phyloP scores from a whole-genome alignment of 352 stramenopile genomes.

The Phytophthora cactorum region DNA sequence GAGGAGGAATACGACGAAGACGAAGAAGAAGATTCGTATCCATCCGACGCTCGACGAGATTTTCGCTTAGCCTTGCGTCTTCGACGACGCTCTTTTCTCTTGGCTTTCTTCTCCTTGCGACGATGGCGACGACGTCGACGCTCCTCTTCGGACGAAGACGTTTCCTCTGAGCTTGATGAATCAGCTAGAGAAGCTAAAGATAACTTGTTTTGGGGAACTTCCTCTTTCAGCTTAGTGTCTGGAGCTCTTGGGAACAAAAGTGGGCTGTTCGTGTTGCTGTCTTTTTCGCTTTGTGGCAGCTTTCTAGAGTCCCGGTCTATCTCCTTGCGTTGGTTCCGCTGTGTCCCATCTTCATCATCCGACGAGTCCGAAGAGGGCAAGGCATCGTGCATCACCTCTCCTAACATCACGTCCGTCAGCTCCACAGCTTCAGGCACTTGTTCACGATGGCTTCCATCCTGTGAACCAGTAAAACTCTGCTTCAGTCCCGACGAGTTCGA shows the following conservation, averaged over 20 bases:
- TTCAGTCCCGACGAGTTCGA: slow-evolving; percentile 10
- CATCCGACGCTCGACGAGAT: slow-evolving; percentile 20
- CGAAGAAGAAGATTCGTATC: slow-evolving; percentile 32
- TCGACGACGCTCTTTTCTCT: slow-evolving; percentile 32
- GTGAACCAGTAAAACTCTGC: slow-evolving; percentile 6
- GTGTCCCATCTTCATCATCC: slow-evolving; percentile 5
- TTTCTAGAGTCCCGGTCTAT: slow-evolving; percentile 21
- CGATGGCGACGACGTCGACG: slow-evolving; percentile 23
- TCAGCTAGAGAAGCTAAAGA: slow-evolving; percentile 2
- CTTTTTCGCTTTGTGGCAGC: slow-evolving; percentile 12
- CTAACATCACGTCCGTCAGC: slow-evolving; percentile 5
- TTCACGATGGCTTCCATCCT: neutral
- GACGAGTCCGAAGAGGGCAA: slow-evolving; percentile 44
- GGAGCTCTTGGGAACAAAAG: slow-evolving; percentile 12
- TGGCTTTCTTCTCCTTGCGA: slow-evolving; percentile 29
- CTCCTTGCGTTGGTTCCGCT: slow-evolving; percentile 7
- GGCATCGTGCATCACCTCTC: slow-evolving; percentile 41
- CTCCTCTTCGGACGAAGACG: slow-evolving; percentile 31
- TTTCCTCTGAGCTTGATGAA: slow-evolving; percentile 22
- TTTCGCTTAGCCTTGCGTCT: slow-evolving; percentile 35
- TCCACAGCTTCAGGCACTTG: slow-evolving; percentile 16
- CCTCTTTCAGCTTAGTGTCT: neutral
- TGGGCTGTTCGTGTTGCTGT: neutral
- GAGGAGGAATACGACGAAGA: slow-evolving; percentile 18
- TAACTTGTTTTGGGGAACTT: neutral